Percentiles rank a stretch among this genome's conserved stretches.
Conservation (phyloP, 78 protist genomes). For the Dictyostelium discoideum region DNA sequence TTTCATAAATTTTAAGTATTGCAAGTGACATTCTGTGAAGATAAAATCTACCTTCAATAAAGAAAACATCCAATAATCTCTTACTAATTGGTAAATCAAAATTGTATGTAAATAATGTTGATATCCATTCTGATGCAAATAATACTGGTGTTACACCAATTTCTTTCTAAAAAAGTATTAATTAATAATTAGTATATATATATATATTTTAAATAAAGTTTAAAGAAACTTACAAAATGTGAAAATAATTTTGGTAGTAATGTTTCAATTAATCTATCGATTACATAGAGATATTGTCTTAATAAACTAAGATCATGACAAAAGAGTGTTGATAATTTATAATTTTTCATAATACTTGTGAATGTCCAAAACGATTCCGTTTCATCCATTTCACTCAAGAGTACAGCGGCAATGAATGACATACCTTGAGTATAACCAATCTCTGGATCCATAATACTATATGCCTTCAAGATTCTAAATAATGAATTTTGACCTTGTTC, state of each 20-base stretch:
- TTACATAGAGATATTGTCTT: constrained; percentile 45
- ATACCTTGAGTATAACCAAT: constrained; percentile 80
- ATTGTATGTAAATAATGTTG: constrained; percentile 70
- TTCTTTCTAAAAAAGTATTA: constrained; percentile 8
- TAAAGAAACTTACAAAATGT: constrained; percentile 36
- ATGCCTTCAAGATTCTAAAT: constrained; percentile 65
- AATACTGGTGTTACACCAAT: constrained; percentile 76
- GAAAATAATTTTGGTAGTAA: constrained; percentile 62
- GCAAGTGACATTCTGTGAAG: constrained; percentile 20
- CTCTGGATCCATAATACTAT: constrained; percentile 67
- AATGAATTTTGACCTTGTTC: constrained; percentile 62
- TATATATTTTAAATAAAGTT: no score
- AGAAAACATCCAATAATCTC: constrained; percentile 57
- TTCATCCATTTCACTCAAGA: constrained; percentile 70
- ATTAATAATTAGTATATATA: neutral
- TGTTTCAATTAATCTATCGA: constrained; percentile 67
- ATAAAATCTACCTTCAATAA: constrained; percentile 57
- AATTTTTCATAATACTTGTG: constrained; percentile 44
- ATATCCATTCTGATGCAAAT: constrained; percentile 80
- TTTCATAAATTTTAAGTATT: constrained; percentile 22
- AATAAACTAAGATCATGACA: constrained; percentile 41
- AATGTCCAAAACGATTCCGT: constrained; percentile 68
- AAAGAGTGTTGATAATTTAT: constrained; percentile 23
- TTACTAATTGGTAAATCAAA: constrained; percentile 48
- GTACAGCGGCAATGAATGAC: constrained; percentile 56